These are phyloP conservation scores for Ustilago esculenta DNA, from an alignment of 1,284 basidiomycete species.

Conservation along the genomic window DNA sequence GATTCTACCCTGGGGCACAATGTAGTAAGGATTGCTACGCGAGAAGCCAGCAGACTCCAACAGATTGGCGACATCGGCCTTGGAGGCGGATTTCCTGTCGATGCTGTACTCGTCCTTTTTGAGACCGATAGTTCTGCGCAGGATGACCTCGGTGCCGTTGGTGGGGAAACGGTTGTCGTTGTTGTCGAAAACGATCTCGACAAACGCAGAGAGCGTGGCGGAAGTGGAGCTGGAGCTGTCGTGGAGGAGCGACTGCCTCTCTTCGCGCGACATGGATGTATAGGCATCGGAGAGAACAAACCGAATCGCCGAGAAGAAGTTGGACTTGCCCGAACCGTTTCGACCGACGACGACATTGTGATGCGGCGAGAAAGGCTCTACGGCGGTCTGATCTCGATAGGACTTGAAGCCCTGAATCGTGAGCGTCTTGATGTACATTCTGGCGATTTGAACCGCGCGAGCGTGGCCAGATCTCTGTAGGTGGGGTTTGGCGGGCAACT, in stretches of 20 bases:
- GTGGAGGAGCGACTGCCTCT: constrained; percentile 88
- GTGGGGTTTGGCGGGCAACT: too few species aligned
- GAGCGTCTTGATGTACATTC: constrained; percentile 57
- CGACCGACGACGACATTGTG: constrained; percentile 67
- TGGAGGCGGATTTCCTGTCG: constrained; percentile 92
- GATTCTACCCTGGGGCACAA: constrained; percentile 98
- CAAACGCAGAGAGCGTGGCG: constrained; percentile 89
- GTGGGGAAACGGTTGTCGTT: constrained; percentile 79
- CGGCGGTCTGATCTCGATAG: constrained; percentile 75
- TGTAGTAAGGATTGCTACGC: constrained; percentile 97
- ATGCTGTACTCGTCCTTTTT: constrained; percentile 99
- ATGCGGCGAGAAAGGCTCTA: constrained; percentile 70
- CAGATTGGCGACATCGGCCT: constrained; percentile 87
- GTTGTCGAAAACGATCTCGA: constrained; percentile 71
- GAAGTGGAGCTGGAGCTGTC: constrained; percentile 86
- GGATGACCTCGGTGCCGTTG: constrained; percentile 59
- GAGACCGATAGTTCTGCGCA: constrained; percentile 81
- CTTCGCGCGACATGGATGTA: constrained; percentile 91
- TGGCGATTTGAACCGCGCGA: neutral
- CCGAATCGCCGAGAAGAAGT: constrained; percentile 76
- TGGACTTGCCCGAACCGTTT: constrained; percentile 68
- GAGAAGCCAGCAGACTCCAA: constrained; percentile 83
- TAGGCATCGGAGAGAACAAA: constrained; percentile 98
- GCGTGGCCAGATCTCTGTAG: neutral
- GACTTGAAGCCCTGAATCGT: constrained; percentile 85